Conservation (phyloP, 768 basidiomycete species). For the Porphyrellus cyaneotinctus region DNA sequence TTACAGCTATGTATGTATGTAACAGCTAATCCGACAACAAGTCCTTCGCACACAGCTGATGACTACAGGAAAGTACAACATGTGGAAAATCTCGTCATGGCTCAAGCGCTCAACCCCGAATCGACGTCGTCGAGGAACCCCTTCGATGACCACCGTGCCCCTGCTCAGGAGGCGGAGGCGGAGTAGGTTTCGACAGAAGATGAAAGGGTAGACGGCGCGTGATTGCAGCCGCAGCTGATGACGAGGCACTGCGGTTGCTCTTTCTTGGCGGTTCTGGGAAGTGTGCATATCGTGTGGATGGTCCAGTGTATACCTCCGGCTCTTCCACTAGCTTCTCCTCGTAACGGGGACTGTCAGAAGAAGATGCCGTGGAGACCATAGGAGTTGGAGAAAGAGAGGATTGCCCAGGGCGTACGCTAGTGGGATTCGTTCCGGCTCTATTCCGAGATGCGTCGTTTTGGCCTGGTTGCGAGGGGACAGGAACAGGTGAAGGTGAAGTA, state of each 20-base stretch:
- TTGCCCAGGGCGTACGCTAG: slow-evolving; percentile 40
- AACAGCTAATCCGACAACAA: slow-evolving; percentile 27
- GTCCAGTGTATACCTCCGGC: slow-evolving; percentile 53
- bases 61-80: slow-evolving; percentile 10
- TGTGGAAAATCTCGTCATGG: background rate
- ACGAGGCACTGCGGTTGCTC: slow-evolving; percentile 36
- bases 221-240: slow-evolving; percentile 46
- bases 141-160: slow-evolving; percentile 36
- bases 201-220: slow-evolving; percentile 66
- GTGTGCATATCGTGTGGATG: slow-evolving; percentile 64
- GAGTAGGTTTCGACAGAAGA: slow-evolving; percentile 54
- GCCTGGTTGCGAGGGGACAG: slow-evolving; percentile 32
- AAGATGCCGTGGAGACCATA: slow-evolving; percentile 50
- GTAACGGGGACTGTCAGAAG: slow-evolving; percentile 47
- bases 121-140: slow-evolving; percentile 40
- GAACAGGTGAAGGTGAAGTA: slow-evolving; percentile 39
- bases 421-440: slow-evolving; percentile 68
- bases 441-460: slow-evolving; percentile 45
- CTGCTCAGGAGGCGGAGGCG: slow-evolving; percentile 29
- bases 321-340: slow-evolving; percentile 41
- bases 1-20: slow-evolving; percentile 10
- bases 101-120: slow-evolving; percentile 31
- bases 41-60: background rate
- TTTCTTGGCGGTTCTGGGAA: slow-evolving; percentile 64
- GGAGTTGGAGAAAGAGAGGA: slow-evolving; percentile 38